Base-by-base conservation (phyloP, 306 rosid genomes). In the Gynostemma pentaphyllum region DNA sequence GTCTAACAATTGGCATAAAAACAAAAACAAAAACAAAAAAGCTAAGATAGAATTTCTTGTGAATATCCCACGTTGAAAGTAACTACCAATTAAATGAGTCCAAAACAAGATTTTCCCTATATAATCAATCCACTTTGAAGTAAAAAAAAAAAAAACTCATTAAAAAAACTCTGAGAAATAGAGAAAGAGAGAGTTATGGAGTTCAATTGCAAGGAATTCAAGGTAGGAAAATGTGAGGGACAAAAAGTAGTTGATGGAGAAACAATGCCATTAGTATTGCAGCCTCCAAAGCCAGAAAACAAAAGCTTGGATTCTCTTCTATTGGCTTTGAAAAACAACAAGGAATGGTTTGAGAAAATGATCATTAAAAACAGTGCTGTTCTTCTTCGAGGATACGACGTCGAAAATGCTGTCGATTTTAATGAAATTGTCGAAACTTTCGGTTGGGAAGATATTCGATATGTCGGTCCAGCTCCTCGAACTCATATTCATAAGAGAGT, bases 391-490 rank as follows among this genome's bases (percentile, higher is more conserved):
- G 97, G 97, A 10, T 89, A 63, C 62, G 70, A 80, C 41, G 82
- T 89, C 0, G 57, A 57, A 3, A 82, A 72, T 2, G 89, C 95
- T 0, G 78, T 77, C 75, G 83, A 84, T 12, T 89, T 89, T 62
- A 82, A 89, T 45, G 87, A 79, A 1, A 86, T 89, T 32, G 14
- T 89, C 1, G 92, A 89, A 48, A 53, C 78, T 27, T 79, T 45
- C 4, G 89, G 77, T 1, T 89, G 97, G 97, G 92, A 89, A 21
- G 91, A 89, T 10, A 84, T 84, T 48, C 72, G 82, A 0, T 89
- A 89, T 14, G 89, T 86, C 5, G 95, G 97, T 39, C 97, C 95
- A 1, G 95, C 97, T 15, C 92, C 95, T 10, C 64, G 97, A 4
- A 86, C 92, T 15, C 97, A 86, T 55, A 67, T 89, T 34, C 42